These are phyloP conservation scores for Metarhizium album DNA, from an alignment of 2,329 filamentous ascomycete species.

Conservation along the genomic window DNA sequence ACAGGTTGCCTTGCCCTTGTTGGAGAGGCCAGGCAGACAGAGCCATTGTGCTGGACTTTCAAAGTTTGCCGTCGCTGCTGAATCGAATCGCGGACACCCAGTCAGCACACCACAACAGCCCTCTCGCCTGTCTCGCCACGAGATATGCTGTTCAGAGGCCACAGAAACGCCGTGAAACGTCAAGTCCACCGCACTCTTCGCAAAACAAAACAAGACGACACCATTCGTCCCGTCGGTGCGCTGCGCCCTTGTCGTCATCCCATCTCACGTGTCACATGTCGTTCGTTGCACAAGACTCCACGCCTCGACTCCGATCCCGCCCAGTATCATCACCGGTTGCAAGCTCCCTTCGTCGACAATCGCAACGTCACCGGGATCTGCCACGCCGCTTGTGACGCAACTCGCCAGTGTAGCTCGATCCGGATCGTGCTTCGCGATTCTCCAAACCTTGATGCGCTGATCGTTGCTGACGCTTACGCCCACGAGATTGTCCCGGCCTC, in stretches of 20 bases:
- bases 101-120: no score
- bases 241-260: neutral
- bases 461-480: conserved; percentile 47
- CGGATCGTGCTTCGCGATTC: conserved; percentile 16
- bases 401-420: conserved; percentile 29
- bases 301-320: conserved; percentile 36
- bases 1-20: no score
- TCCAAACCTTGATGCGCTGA: conserved; percentile 49
- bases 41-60: no score
- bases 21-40: no score
- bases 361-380: conserved; percentile 45
- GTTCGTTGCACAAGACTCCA: conserved; percentile 19
- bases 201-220: no score
- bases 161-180: no score
- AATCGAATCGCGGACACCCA: no score
- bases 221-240: no score
- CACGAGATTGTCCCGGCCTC: conserved; percentile 6
- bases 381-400: conserved; percentile 46
- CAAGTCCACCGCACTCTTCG: neutral
- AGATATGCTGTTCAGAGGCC: no score
- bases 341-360: conserved; percentile 17
- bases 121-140: no score
- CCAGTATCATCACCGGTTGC: conserved; percentile 27
- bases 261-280: neutral
- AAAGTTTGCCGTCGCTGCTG: no score